phyloP scores from a whole-genome alignment of 352 stramenopile species.

The Phytophthora tubulina region DNA sequence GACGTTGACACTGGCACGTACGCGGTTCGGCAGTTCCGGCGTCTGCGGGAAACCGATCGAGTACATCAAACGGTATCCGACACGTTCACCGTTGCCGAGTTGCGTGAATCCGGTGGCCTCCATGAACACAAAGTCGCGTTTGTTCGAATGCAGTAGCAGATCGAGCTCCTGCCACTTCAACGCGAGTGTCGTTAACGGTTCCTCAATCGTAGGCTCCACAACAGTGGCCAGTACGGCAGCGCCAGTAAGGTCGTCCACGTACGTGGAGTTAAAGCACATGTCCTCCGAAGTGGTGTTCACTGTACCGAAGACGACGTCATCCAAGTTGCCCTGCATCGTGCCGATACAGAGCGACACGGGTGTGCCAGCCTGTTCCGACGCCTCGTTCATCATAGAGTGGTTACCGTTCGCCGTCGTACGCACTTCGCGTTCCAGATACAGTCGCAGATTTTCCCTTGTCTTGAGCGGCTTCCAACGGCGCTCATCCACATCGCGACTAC shows the following conservation, averaged over 20 bases:
- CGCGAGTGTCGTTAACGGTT: slow-evolving; percentile 41
- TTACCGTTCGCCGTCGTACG: slow-evolving; percentile 42
- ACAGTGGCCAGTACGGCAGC: slow-evolving; percentile 37
- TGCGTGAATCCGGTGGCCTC: slow-evolving; percentile 48
- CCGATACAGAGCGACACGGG: slow-evolving; percentile 42
- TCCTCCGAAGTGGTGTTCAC: slow-evolving; percentile 41
- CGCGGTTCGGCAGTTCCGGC: slow-evolving; percentile 39
- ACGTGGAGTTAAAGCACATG: slow-evolving; percentile 50
- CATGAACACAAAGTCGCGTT: slow-evolving; percentile 55
- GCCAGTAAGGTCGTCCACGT: slow-evolving; percentile 42
- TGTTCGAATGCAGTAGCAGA: slow-evolving; percentile 41
- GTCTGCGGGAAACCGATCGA: slow-evolving; percentile 50
- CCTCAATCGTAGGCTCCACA: slow-evolving; percentile 39
- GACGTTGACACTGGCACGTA: slow-evolving; percentile 42
- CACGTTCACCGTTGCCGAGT: slow-evolving; percentile 40
- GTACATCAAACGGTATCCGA: slow-evolving; percentile 55
- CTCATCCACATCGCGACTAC: slow-evolving; percentile 41
- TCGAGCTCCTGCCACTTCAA: slow-evolving; percentile 50
- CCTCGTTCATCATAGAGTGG: slow-evolving; percentile 40
- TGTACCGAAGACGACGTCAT: slow-evolving; percentile 50
- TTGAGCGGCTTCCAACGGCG: slow-evolving; percentile 57
- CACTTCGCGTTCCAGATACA: slow-evolving; percentile 47
- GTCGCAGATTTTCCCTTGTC: slow-evolving; percentile 39
- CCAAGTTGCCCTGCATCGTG: slow-evolving; percentile 47
- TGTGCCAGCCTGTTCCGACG: slow-evolving; percentile 41